Percentiles rank a stretch among this genome's conserved stretches.
Evolutionary conservation across 352 stramenopile species (phyloP).

Genomic region (Phytophthora agathidicida): DNA sequence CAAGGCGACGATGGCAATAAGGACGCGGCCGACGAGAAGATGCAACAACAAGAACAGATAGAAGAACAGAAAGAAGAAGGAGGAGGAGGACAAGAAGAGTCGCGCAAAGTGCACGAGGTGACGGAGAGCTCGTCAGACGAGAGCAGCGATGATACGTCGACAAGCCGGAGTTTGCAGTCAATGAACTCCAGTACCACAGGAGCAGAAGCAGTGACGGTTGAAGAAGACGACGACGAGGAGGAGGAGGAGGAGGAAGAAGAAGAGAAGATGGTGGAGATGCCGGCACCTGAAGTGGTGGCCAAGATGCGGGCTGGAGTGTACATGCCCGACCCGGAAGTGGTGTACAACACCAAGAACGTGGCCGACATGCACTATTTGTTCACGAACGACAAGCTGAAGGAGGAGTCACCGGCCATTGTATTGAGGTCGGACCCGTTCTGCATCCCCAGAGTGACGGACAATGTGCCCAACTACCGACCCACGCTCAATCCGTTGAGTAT

Average conservation of each 20-base stretch:
- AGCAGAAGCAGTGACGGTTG: neutral
- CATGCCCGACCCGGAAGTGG: constrained; percentile 26
- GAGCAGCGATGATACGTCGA: constrained; percentile 18
- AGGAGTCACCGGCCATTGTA: constrained; percentile 51
- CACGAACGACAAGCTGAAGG: constrained; percentile 71
- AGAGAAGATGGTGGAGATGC: constrained; percentile 17
- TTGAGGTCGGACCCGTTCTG: constrained; percentile 69
- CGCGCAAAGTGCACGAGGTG: constrained; percentile 34
- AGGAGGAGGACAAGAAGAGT: constrained; percentile 2
- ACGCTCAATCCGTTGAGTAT: constrained; percentile 78
- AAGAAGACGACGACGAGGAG: constrained; percentile 20
- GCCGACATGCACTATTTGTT: constrained; percentile 67
- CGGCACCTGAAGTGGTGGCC: constrained; percentile 16
- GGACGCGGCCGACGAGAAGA: neutral
- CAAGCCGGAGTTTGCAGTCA: neutral
- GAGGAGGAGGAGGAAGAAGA: too few species aligned
- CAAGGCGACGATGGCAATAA: constrained; percentile 3
- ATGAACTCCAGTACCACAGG: neutral
- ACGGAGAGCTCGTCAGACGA: constrained; percentile 52
- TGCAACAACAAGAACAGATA: neutral
- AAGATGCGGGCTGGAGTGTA: constrained; percentile 27
- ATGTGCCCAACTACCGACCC: constrained; percentile 70
- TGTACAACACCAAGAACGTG: constrained; percentile 44
- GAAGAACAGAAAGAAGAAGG: neutral
- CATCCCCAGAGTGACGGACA: constrained; percentile 77